Evolutionary conservation across 2,329 filamentous ascomycete genomes (phyloP).

Genomic region (Diatrype stigma): DNA sequence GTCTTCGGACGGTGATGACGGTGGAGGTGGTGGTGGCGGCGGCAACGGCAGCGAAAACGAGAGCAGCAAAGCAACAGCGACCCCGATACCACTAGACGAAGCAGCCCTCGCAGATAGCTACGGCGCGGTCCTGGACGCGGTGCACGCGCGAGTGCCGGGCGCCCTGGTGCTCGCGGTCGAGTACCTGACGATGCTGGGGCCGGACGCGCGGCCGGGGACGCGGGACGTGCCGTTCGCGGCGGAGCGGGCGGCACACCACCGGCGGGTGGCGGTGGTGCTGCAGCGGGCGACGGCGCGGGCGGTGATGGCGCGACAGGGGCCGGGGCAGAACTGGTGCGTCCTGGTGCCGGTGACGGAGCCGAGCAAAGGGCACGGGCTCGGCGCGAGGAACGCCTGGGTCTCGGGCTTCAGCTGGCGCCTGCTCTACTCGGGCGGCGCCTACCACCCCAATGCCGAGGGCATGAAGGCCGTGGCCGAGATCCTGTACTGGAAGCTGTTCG

Average conservation of each 20-base stretch:
- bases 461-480: slow-evolving; percentile 26
- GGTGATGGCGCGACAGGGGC: slow-evolving; percentile 14
- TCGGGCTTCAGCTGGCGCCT: slow-evolving; percentile 23
- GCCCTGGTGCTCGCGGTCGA: slow-evolving; percentile 39
- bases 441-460: slow-evolving; percentile 26
- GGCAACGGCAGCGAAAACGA: no score
- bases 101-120: slow-evolving; percentile 19
- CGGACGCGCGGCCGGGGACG: slow-evolving; percentile 16
- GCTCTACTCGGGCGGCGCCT: slow-evolving; percentile 20
- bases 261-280: slow-evolving; percentile 14
- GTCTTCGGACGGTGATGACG: no score
- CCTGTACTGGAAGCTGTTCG: slow-evolving; percentile 16
- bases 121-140: slow-evolving; percentile 19
- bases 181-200: slow-evolving; percentile 30
- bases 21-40: no score
- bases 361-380: slow-evolving; percentile 25
- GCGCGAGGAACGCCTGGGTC: slow-evolving; percentile 26
- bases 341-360: slow-evolving; percentile 19
- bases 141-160: slow-evolving; percentile 34
- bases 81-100: slow-evolving; percentile 3
- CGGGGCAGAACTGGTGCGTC: slow-evolving; percentile 24
- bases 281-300: slow-evolving; percentile 22
- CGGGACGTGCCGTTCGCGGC: slow-evolving; percentile 18
- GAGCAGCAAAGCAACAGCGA: no score
- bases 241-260: slow-evolving; percentile 22